Percentiles rank a stretch among this genome's conserved stretches.
Evolutionary conservation across 1,284 basidiomycete genomes (phyloP).

Genomic region (Ceratobasidium sp.): DNA sequence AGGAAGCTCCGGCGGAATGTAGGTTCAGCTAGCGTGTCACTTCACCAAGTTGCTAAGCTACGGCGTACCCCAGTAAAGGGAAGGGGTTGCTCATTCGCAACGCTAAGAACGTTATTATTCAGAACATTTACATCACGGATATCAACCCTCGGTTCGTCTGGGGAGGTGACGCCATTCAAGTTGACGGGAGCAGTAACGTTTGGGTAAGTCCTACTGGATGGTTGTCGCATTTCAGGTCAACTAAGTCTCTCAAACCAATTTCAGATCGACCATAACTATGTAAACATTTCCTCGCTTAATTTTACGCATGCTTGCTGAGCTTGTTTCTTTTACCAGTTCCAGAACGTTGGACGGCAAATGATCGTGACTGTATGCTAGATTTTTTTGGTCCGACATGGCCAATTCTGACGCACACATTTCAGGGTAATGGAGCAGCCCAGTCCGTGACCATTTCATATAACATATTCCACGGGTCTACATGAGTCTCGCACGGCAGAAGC

Average conservation of each 20-base stretch:
- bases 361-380: slow-evolving; percentile 25
- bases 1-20: slow-evolving; percentile 48
- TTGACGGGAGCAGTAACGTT: slow-evolving; percentile 48
- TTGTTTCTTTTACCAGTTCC: slow-evolving; percentile 15
- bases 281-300: not conserved
- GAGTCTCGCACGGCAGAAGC: not conserved
- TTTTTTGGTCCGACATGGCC: too few species aligned
- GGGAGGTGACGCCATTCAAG: slow-evolving; percentile 52
- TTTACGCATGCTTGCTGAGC: not conserved
- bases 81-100: slow-evolving; percentile 31
- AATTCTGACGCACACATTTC: not conserved
- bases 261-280: slow-evolving; percentile 50
- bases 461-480: not conserved
- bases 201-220: slow-evolving; percentile 49
- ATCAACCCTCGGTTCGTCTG: slow-evolving; percentile 52
- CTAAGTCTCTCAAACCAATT: too few species aligned
- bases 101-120: slow-evolving; percentile 39
- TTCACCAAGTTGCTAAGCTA: not conserved
- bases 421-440: slow-evolving; percentile 13
- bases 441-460: not conserved
- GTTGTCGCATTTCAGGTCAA: not conserved
- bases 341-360: slow-evolving; percentile 38
- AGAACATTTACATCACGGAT: slow-evolving; percentile 50
- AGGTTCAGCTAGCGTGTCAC: slow-evolving; percentile 32
- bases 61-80: slow-evolving; percentile 20